Evolutionary conservation across 148 eudicot species (phyloP), one percentile per base, ranked within the genome.

Genomic region (Polygonum maritimum): DNA sequence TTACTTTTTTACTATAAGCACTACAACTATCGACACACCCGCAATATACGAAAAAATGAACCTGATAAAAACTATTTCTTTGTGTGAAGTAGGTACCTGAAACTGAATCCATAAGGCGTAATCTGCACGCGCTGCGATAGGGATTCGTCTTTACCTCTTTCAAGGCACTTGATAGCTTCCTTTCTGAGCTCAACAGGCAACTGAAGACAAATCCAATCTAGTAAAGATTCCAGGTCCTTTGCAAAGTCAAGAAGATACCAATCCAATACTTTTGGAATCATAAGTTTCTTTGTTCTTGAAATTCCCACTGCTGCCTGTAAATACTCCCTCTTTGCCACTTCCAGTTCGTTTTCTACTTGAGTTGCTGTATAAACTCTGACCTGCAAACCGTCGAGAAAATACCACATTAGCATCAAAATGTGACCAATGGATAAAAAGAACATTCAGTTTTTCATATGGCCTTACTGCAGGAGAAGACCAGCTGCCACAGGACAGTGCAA

Each of bases 211-310:
- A 91, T 79, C 98, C 98, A 94, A 79, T 94, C 97, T 33, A 91
- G 81, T 76, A 94, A 85, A 14, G 91, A 85, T 40, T 91, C 91
- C 83, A 91, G 79, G 79, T 94, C 98, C 84, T 94, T 90, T 6
- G 89, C 97, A 78, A 91, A 94, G 73, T 94, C 98, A n/a, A 91
- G 91, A 18, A 90, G 85, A 81, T 90, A 88, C 93, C 95, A 90
- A 81, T 94, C 93, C 63, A 94, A 71, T 58, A 94, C 81, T 81
- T 93, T 94, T 5, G 98, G 98, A 69, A 94, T 88, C 22, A 88
- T 79, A 18, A 91, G 26, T 58, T 91, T 88, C 76, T 84, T 77
- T 36, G 80, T 41, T 54, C 73, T 63, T 16, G 92, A 88, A 74
- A 91, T 85, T 45, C 93, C 87, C 55, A 90, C 79, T 19, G 97